Base-by-base conservation (phyloP, 2,329 filamentous ascomycete species). In the Pseudogymnoascus sp. region DNA sequence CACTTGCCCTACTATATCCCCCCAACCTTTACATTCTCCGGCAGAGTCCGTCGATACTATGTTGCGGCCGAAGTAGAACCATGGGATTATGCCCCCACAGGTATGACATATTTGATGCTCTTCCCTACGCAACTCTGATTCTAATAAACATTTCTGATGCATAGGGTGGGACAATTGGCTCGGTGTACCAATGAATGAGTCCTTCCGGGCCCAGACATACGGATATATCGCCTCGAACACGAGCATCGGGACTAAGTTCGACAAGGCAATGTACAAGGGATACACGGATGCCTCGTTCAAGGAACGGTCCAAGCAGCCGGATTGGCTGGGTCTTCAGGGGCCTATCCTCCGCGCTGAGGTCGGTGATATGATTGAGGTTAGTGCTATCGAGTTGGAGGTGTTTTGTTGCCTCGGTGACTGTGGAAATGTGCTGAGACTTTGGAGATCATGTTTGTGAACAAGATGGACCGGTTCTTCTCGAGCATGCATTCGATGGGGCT, bases 221-320 rank as follows among this genome's bases (percentile, higher is more conserved):
- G 62, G 62, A 31, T 63, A 63, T 26, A 63, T 60, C 14, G 62
- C 40, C 6, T 64, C 46, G 5, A 40, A 33, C 16, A 56, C 50
- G 24, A 62, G 56, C 31, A 43, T 59, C 31, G 68, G 67, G 14
- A 69, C 68, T 2, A 72, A 64, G 10, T 73, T 12, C 5, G 40
- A n/a, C 40, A 74, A 74, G 59, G 72, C 70, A 5, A 62, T 72
- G 6, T 72, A 73, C 62, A 67, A 68, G n/a, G 72, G 71, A 7
- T 73, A 74, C 63, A 74, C 72, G 6, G 71, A 71, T 38, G 53
- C 62, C 8, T 66, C 62, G n/a, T 72, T 73, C 63, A 66, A 56
- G 3, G 59, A 64, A 3, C 50, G 62, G 22, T 65, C 64, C 12
- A 63, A 66, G 33, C 69, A 73, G 60, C 70, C 70, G 7, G 61